Conservation (phyloP, 2,329 filamentous ascomycete species). For the Talaromyces sp. region DNA sequence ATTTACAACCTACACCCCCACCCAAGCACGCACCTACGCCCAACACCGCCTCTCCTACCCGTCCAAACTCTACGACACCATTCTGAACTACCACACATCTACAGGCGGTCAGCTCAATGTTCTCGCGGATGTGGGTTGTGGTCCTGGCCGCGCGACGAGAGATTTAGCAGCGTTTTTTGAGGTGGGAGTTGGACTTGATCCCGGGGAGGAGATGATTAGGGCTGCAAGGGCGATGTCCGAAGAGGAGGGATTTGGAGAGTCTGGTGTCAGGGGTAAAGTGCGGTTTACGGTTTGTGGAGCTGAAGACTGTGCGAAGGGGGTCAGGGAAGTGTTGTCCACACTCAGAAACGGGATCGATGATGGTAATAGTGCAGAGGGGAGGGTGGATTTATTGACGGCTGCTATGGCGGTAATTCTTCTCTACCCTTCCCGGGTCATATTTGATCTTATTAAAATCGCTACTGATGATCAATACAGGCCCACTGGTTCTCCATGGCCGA, state of each 20-base stretch:
- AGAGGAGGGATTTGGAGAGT: constrained; percentile 28
- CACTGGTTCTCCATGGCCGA: constrained; percentile 58
- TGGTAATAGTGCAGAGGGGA: background rate
- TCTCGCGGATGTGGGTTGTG: constrained; percentile 57
- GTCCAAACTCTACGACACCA: constrained; percentile 44
- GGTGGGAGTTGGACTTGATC: constrained; percentile 50
- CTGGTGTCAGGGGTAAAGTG: constrained; percentile 29
- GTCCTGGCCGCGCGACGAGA: constrained; percentile 52
- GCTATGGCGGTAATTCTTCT: constrained; percentile 39
- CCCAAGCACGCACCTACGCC: constrained; percentile 32
- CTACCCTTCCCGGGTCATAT: background rate
- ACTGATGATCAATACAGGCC: constrained; percentile 29
- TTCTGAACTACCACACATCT: constrained; percentile 48
- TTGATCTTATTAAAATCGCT: background rate
- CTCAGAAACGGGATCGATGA: constrained; percentile 3
- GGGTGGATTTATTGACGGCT: constrained; percentile 50
- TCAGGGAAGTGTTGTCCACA: constrained; percentile 24
- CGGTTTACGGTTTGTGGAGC: constrained; percentile 45
- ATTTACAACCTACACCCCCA: constrained; percentile 23
- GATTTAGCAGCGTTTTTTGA: constrained; percentile 48
- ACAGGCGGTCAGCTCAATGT: constrained; percentile 45
- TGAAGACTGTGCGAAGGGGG: constrained; percentile 32
- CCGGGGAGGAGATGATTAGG: constrained; percentile 53
- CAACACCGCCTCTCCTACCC: constrained; percentile 51
- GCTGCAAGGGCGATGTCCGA: constrained; percentile 35